Conservation (phyloP, 495 filamentous ascomycete species). For the Penicillium maclennaniae region DNA sequence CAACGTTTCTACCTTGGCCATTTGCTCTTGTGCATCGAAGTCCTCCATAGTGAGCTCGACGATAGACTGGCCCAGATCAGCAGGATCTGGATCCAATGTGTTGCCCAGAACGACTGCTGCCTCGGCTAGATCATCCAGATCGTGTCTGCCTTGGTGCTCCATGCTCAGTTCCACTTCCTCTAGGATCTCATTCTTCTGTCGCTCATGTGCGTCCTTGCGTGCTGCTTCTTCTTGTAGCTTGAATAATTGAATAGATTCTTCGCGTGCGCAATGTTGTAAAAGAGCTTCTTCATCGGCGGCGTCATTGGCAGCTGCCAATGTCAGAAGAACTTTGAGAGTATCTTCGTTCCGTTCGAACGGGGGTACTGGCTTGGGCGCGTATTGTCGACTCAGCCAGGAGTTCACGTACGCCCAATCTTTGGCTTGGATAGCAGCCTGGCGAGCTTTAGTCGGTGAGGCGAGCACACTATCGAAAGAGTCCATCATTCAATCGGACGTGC, state of each 20-base stretch:
- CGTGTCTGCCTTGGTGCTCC: constrained; percentile 31
- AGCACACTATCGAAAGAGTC: constrained; percentile 37
- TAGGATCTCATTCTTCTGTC: constrained; percentile 34
- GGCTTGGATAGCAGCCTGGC: constrained; percentile 50
- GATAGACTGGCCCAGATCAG: constrained; percentile 38
- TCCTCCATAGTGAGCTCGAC: constrained; percentile 43
- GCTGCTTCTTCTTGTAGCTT: constrained; percentile 30
- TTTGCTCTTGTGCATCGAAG: constrained; percentile 35
- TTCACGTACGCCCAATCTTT: constrained; percentile 89
- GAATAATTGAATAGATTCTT: constrained; percentile 36
- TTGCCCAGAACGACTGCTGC: constrained; percentile 31
- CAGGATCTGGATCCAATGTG: constrained; percentile 29
- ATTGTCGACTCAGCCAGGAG: constrained; percentile 71
- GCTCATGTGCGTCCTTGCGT: constrained; percentile 24
- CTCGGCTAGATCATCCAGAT: constrained; percentile 41
- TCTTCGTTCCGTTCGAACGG: constrained; percentile 81
- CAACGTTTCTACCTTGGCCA: constrained; percentile 56
- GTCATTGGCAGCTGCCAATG: constrained; percentile 74
- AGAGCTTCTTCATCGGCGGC: constrained; percentile 71
- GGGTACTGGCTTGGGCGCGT: constrained; percentile 56
- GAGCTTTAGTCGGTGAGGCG: constrained; percentile 45
- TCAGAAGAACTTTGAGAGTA: constrained; percentile 72
- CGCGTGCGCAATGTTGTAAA: constrained; percentile 44
- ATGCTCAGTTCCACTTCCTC: constrained; percentile 40
- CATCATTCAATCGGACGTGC: background rate